Evolutionary conservation across 192 early-diverging fungal genomes (phyloP), one percentile per base, ranked within the genome.

Genomic region (Linnemannia schmuckeri): DNA sequence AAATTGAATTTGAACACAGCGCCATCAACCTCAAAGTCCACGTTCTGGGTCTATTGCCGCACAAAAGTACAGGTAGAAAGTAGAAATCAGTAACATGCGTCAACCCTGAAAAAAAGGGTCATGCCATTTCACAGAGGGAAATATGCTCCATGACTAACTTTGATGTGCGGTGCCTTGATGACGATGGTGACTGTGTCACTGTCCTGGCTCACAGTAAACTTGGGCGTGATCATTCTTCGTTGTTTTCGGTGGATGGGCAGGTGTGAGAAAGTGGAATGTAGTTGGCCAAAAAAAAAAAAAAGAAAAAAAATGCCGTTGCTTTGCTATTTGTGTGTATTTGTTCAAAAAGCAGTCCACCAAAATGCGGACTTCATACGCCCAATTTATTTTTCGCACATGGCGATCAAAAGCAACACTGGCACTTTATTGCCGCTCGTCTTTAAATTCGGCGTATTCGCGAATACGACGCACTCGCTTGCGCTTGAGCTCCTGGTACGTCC

Each of bases 1-100:
- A 96, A 90, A 83, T 93, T 95, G 79, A 99, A 98, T 81, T 94
- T 95, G 90, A 99, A 96, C 74, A 97, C 95, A 70, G 84, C 90
- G 13, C 91, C 96, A 22, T 97, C 92, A 55, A 98, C 93, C 85
- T 95, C 92, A 74, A 98, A 91, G 82, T 99, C 97, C 15, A 99
- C 92, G 8, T 98, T 92, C 81, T 96, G 94, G 10, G 96, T 93
- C 93, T 97, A 88, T 35, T 46, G 12, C 13, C 9, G 12, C 3
- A 15, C 44, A 46, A 13, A 3, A 13, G 44, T 54, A 1, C 30
- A 27, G 61, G 9, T 66, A 27, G n/a, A 57, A 33, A 66, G 40
- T 61, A 30, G 22, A 44, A 72, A n/a, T 18, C 8, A 57, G 35
- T 18, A 74, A 77, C 77, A 68, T 52, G 40, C 22, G 6, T 38